Evolutionary conservation across 345 rosid genomes (phyloP).

Genomic region (Clausena lansium): DNA sequence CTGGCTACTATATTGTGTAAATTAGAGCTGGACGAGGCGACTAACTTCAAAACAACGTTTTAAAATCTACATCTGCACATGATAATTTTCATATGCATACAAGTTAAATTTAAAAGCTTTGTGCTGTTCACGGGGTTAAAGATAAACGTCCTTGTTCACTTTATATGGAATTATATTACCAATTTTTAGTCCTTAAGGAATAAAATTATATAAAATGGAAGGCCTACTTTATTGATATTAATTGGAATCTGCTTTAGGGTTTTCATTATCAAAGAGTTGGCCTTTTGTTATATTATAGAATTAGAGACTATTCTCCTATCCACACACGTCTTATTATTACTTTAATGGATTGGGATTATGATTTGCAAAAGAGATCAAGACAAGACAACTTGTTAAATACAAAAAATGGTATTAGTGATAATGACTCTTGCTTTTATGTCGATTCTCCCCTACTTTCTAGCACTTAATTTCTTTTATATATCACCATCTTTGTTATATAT

Average conservation of each 20-base stretch:
- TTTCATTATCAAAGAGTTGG: conserved; percentile 5
- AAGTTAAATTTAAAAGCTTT: not conserved
- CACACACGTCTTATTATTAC: not conserved
- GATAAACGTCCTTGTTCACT: not conserved
- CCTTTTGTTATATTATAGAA: not conserved
- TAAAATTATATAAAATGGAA: not conserved
- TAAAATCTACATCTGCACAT: not conserved
- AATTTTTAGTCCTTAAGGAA: not conserved
- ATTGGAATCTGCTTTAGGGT: conserved; percentile 30
- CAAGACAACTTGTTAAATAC: not conserved
- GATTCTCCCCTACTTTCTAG: not conserved
- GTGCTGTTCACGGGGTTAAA: not conserved
- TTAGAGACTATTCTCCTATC: conserved; percentile 5
- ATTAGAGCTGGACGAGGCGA: too few relatives aligned
- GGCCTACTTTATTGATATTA: not conserved
- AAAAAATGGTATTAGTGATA: not conserved
- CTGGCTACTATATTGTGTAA: too few relatives aligned
- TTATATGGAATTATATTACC: not conserved
- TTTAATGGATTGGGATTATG: not conserved
- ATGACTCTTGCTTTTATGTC: not conserved
- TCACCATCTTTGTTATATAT: not conserved
- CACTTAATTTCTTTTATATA: not conserved
- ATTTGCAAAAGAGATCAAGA: not conserved
- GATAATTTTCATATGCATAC: not conserved
- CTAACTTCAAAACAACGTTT: not conserved